phyloP scores from a whole-genome alignment of 2,329 filamentous ascomycete species.

The Calonectria naviculata region DNA sequence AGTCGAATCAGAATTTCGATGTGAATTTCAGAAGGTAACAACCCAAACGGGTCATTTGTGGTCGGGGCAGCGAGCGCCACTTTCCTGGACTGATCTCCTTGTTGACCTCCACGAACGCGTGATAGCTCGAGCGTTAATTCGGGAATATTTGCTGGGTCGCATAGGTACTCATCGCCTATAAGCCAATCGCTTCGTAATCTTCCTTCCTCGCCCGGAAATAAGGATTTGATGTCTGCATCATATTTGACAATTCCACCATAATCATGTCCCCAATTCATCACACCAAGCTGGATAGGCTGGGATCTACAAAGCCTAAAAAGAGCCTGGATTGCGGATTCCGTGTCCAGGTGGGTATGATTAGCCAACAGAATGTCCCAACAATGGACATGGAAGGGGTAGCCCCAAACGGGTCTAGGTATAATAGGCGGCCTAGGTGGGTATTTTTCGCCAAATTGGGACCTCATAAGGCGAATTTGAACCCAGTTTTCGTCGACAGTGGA shows the following conservation, averaged over 20 bases:
- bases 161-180: not conserved
- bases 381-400: slow-evolving; percentile 12
- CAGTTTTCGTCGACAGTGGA: slow-evolving; percentile 2
- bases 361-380: slow-evolving; percentile 15
- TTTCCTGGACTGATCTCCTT: not conserved
- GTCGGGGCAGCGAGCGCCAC: not conserved
- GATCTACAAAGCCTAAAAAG: slow-evolving; percentile 24
- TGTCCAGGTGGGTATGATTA: not conserved
- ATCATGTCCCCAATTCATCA: slow-evolving; percentile 14
- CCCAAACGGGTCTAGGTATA: slow-evolving; percentile 6
- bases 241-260: slow-evolving; percentile 12
- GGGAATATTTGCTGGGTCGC: slow-evolving; percentile 4
- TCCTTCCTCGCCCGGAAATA: slow-evolving; percentile 17
- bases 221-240: not conserved
- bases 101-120: not conserved
- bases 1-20: not conserved
- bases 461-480: slow-evolving; percentile 10
- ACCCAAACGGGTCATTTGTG: slow-evolving; percentile 1
- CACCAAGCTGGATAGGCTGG: slow-evolving; percentile 1
- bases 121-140: not conserved
- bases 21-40: slow-evolving; percentile 3
- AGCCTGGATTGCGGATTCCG: not conserved
- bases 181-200: not conserved
- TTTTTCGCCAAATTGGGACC: not conserved
- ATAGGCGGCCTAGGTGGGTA: slow-evolving; percentile 4